phyloP scores from a whole-genome alignment of 768 basidiomycete species.

The Roridomyces roridus region DNA sequence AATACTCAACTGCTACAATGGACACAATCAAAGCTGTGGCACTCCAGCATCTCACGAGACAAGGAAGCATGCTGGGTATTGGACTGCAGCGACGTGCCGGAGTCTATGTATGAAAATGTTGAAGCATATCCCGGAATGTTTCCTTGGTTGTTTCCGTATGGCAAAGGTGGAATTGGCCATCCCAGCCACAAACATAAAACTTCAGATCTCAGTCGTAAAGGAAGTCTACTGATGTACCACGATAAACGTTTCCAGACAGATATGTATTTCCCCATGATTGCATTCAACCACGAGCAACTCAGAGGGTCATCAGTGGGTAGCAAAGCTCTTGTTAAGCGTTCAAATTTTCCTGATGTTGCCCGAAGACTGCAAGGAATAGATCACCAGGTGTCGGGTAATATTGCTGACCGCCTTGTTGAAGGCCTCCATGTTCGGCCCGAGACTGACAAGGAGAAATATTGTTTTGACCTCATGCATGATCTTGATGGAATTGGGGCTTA shows the following conservation, averaged over 20 bases:
- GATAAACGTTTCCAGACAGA: conserved; percentile 36
- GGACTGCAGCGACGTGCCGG: conserved; percentile 27
- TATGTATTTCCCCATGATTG: conserved; percentile 36
- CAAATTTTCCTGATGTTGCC: conserved; percentile 32
- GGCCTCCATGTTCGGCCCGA: conserved; percentile 31
- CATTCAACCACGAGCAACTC: conserved; percentile 47
- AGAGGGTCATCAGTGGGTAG: conserved; percentile 32
- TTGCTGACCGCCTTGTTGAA: conserved; percentile 28
- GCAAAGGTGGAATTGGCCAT: conserved; percentile 31
- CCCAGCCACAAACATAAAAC: conserved; percentile 26
- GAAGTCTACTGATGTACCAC: conserved; percentile 35
- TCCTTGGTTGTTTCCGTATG: conserved; percentile 50
- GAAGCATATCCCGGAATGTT: conserved; percentile 45
- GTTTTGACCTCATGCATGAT: conserved; percentile 39
- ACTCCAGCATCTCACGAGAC: conserved; percentile 28
- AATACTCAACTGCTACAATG: conserved; percentile 23
- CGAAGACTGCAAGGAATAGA: conserved; percentile 29
- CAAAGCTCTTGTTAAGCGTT: conserved; percentile 32
- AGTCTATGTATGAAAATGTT: conserved; percentile 39
- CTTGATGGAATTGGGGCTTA: conserved; percentile 40
- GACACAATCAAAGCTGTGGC: conserved; percentile 35
- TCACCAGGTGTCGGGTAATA: conserved; percentile 19
- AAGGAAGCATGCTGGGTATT: conserved; percentile 33
- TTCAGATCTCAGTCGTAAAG: conserved; percentile 28
- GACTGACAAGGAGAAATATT: conserved; percentile 38